Conservation (phyloP, 2,329 filamentous ascomycete species). For the Alternaria atra region DNA sequence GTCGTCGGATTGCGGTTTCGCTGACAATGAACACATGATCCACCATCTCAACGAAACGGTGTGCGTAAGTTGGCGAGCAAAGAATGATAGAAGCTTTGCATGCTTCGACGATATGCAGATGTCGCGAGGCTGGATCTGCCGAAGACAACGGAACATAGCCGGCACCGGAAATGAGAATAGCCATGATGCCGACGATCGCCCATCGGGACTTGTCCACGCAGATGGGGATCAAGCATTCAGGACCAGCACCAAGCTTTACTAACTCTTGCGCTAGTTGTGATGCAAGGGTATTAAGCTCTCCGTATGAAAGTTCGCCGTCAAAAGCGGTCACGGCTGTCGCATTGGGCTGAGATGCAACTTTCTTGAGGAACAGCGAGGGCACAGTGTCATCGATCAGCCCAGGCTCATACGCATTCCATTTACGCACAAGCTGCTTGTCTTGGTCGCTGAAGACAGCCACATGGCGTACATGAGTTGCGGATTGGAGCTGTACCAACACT, state of each 20-base stretch:
- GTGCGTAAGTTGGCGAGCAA: conserved; percentile 37
- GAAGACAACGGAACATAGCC: conserved; percentile 44
- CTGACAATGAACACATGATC: conserved; percentile 29
- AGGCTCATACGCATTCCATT: conserved; percentile 37
- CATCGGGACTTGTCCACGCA: conserved; percentile 51
- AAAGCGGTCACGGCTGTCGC: conserved; percentile 38
- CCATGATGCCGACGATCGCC: conserved; percentile 50
- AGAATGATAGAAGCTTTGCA: conserved; percentile 39
- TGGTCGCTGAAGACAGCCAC: conserved; percentile 38
- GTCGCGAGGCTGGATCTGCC: conserved; percentile 37
- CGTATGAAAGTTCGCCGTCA: conserved; percentile 44
- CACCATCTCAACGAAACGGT: conserved; percentile 28
- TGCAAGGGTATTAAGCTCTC: conserved; percentile 33
- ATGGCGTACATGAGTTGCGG: conserved; percentile 31
- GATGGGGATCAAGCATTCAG: conserved; percentile 45
- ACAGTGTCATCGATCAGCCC: conserved; percentile 36
- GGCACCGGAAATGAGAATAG: conserved; percentile 47
- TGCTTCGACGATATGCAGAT: conserved; percentile 40
- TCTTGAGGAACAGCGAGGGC: conserved; percentile 35
- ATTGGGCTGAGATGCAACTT: conserved; percentile 27
- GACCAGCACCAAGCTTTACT: conserved; percentile 42
- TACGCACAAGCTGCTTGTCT: conserved; percentile 33
- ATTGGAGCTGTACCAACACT: conserved; percentile 37
- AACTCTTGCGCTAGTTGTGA: conserved; percentile 41
- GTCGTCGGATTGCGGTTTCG: conserved; percentile 24